These are phyloP conservation scores for Plasmodium billcollinsi DNA, from an alignment of 169 alveolate species.

Conservation along the genomic window DNA sequence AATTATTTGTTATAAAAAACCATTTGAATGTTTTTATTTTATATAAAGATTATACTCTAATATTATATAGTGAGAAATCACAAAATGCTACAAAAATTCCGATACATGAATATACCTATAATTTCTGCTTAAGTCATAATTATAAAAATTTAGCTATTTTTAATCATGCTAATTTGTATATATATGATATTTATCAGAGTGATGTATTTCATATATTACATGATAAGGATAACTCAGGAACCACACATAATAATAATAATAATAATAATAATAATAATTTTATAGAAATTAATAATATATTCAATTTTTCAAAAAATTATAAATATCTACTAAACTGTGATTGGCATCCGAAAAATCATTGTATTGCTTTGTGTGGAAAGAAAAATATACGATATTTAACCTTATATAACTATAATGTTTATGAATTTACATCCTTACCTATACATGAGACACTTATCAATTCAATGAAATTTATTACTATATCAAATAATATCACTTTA, in stretches of 20 bases:
- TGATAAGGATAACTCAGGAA: neutral
- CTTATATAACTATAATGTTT: slow-evolving; percentile 59
- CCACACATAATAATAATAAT: neutral
- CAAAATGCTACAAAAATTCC: slow-evolving; percentile 45
- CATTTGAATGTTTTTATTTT: slow-evolving; percentile 41
- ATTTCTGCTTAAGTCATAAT: slow-evolving; percentile 68
- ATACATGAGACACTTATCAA: slow-evolving; percentile 50
- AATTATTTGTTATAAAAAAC: slow-evolving; percentile 25
- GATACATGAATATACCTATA: slow-evolving; percentile 54
- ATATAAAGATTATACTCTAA: slow-evolving; percentile 55
- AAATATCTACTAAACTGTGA: slow-evolving; percentile 58
- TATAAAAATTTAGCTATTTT: slow-evolving; percentile 67
- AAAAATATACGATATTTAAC: slow-evolving; percentile 56
- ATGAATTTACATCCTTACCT: slow-evolving; percentile 62
- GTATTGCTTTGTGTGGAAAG: slow-evolving; percentile 74
- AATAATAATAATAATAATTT: slow-evolving; percentile 3
- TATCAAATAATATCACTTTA: slow-evolving; percentile 48
- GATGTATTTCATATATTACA: neutral
- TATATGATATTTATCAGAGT: slow-evolving; percentile 48
- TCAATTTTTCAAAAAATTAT: slow-evolving; percentile 67
- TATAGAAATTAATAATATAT: slow-evolving; percentile 36
- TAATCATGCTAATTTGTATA: slow-evolving; percentile 50
- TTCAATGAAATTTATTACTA: slow-evolving; percentile 49
- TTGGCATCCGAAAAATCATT: slow-evolving; percentile 71
- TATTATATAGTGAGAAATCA: slow-evolving; percentile 40